Base-by-base conservation (phyloP, 1,284 basidiomycete genomes). In the Coriolopsis trogii region DNA sequence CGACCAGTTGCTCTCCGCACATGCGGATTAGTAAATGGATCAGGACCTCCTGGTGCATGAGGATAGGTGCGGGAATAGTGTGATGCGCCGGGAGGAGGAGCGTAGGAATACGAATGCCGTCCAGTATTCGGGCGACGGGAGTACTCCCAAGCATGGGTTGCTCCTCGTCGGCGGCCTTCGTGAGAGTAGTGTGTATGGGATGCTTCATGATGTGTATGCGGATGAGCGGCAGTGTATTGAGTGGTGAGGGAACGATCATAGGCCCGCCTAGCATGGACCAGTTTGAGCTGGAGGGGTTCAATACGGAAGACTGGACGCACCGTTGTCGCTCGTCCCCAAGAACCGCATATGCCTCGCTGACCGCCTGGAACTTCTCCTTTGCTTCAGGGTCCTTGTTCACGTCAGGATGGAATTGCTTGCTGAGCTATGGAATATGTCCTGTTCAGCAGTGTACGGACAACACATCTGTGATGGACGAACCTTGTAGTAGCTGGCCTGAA, bases 351-450 rank as follows among this genome's bases (percentile, higher is more conserved):
- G 80, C 79, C 37, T 79, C 77, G 55, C 75, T 80, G 43, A 78
- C 71, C 1, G 67, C 69, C 45, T 76, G 75, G 51, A 80, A 81
- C 47, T 65, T 76, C 47, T 68, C 66, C 53, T 68, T 72, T 3
- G 79, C 72, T 6, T 53, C 47, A 2, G 63, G 65, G 37, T 78
- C 76, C 26, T 69, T 65, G 49, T 72, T 72, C 7, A 77, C 59
- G 60, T 81, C 79, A 0, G 79, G 79, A 52, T 81, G 80, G 46
- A 72, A 72, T 51, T 67, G 56, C 55, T 81, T 81, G 67, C 77
- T 80, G 47, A 81, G 62, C 78, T 81, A 59, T 1, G 51, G 21
- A 34, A 40, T 16, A 55, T 52, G 41, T 57, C 45, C 25, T 25
- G 10, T 48, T 53, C 25, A 53, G 46, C 20, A n/a, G n/a, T n/a